Base-by-base conservation (phyloP, 2,329 filamentous ascomycete genomes). In the Colletotrichum godetiae region DNA sequence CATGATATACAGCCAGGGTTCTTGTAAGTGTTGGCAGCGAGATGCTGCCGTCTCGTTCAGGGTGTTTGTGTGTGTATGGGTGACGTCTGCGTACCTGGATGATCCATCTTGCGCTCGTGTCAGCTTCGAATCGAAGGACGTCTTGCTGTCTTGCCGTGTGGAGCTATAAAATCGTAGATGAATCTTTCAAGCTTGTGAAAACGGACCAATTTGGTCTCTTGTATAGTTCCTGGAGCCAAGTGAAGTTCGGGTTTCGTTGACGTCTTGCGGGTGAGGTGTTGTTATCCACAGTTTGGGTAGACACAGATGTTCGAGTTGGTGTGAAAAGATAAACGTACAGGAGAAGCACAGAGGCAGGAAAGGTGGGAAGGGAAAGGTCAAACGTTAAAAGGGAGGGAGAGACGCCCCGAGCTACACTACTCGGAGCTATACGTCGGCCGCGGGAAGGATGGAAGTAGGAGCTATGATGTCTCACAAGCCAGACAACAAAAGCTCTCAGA, bases 1-100 rank as follows among this genome's bases (percentile, higher is more conserved):
- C 27, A 24, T 33, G 62, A 65, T 57, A 46, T 52, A 52, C 55
- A 57, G 31, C 60, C 31, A 27, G 49, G 66, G 58, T 53, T 15
- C 15, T 2, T 12, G 10, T 11, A 55, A 27, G 42, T 29, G 19
- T 42, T 35, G 27, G 35, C 52, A 5, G 52, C 22, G 5, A 19
- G 35, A 15, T 13, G 13, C 15, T 15, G 29, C 15, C 4, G 46
- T 35, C 27, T 29, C 12, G 4, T 8, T 13, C 19, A 27, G 5
- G 15, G 24, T 11, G 27, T 42, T 37, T 27, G 27, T 19, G 13
- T 42, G 37, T 15, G 42, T n/a, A n/a, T 49, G 42, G 3, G 42
- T 22, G 11, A 22, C 10, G 10, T 22, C 35, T 66, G 67, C 67
- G 19, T 73, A 73, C 70, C 70, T 70, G 70, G 70, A 24, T 73